Evolutionary conservation across 176 grass and related monocot genomes (phyloP), one percentile per base, ranked within the genome.

Genomic region (Phragmites australis): DNA sequence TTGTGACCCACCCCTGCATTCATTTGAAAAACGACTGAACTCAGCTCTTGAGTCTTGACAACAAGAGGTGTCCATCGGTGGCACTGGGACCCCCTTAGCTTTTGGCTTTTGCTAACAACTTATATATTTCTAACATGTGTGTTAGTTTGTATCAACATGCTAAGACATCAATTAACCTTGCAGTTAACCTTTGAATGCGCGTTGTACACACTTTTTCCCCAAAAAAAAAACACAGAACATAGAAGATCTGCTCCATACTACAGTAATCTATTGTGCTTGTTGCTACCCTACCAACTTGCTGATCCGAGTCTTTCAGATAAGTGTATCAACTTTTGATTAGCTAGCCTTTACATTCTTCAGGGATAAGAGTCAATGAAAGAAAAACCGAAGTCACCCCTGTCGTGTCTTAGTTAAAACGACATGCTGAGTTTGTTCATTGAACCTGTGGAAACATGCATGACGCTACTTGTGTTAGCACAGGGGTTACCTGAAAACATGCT

Each of bases 21-120:
- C 62, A 84, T 84, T 81, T 76, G 82, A 85, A 76, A 70, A 76
- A 70, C 25, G 77, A 85, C 87, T 75, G 5, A 29, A 57, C 76
- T 84, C 51, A 12, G 18, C 52, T 46, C 81, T 19, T 22, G 31
- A 44, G 44, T 46, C 81, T 19, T 22, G 31, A 44, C 50, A 51
- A 42, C 41, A 47, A 49, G 45, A 31, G 12, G 26, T n/a, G 18
- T 9, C 5, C 41, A 17, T 32, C 16, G 2, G 3, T 29, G 56
- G 66, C 0, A 3, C 23, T 32, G 22, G 55, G 55, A 8, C 44
- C 27, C 26, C 11, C 45, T 51, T 31, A 39, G 21, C 30, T 6
- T 40, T 79, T 79, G 60, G 45, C 60, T 65, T 65, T 78, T 77
- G 16, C 59, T 65, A 65, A 78, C 27, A 43, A 48, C 57, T 18